Base-by-base conservation (phyloP, 805 yeast species). In the Yamadazyma kitorensis region DNA sequence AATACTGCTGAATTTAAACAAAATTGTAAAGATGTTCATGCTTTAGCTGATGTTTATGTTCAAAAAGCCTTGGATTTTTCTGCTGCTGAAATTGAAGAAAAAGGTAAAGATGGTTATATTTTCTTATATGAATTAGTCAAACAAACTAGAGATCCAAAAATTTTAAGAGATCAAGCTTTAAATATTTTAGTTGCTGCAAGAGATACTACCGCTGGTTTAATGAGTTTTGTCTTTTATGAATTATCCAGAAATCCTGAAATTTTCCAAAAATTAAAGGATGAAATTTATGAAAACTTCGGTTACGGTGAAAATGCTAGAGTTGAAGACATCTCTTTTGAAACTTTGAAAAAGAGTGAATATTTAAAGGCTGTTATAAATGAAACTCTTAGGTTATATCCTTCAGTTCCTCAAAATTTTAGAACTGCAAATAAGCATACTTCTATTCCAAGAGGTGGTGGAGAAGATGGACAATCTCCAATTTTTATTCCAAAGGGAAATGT, bases 141-240 rank as follows among this genome's bases (percentile, higher is more conserved):
- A 43, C 57, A 59, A 30, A 61, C 68, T 8, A 54, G 56, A 40
- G 51, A 64, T 39, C 66, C 65, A 10, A 49, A 49, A 39, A 47
- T 53, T 7, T 57, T 64, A 36, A 54, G 60, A 39, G 68, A 64
- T 41, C 70, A 64, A 39, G 48, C 61, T 39, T 57, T 64, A 43
- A 64, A 64, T 38, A 64, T 64, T 29, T 55, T 64, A 52, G 47
- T 64, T 22, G 70, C 70, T 24, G 70, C 68, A 12, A 61, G 70
- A 54, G 70, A 64, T 44, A 64, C 70, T 20, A 64, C 70, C 16
- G 70, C 70, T 10, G 68, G 65, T 2, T 51, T 61, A 34, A 51
- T 63, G 39, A 58, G 67, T 17, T 61, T 61, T 36, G 40, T 56
- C 6, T 40, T 61, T 31, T 59, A 48, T 32, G 68, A 62, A 45